A percentile compares a stretch with the other conserved stretches of the same genome.
phyloP scores from a whole-genome alignment of 2,329 filamentous ascomycete species.

The Meredithiella fracta region DNA sequence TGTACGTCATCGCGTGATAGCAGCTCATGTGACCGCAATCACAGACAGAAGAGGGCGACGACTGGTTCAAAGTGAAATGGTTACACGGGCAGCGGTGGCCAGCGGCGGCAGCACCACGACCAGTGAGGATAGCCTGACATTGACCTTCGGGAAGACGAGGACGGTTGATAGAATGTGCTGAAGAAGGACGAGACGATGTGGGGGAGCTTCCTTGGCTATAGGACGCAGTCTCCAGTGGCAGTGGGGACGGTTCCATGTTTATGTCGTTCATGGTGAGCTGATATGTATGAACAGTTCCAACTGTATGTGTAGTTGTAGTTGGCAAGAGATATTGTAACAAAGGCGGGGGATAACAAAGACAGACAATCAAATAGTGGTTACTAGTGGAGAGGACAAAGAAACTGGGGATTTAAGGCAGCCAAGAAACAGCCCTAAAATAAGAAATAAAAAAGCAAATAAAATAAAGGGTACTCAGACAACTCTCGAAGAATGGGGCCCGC shows the following conservation, averaged over 20 bases:
- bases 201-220: not conserved
- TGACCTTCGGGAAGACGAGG: conserved; percentile 36
- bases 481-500: too few relatives aligned
- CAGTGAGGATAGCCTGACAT: conserved; percentile 41
- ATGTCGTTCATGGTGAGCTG: not conserved
- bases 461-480: too few relatives aligned
- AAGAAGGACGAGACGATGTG: conserved; percentile 16
- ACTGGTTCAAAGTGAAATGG: conserved; percentile 36
- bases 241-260: conserved; percentile 12
- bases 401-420: too few relatives aligned
- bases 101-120: conserved; percentile 32
- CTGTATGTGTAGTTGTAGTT: not conserved
- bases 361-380: too few relatives aligned
- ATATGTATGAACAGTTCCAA: not conserved
- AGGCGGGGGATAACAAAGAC: too few relatives aligned
- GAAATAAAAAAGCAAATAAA: too few relatives aligned
- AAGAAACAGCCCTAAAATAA: too few relatives aligned
- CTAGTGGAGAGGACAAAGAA: too few relatives aligned
- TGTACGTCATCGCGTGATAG: conserved; percentile 36
- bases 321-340: not conserved
- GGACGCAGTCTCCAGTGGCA: conserved; percentile 3
- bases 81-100: conserved; percentile 43
- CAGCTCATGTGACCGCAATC: conserved; percentile 45
- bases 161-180: conserved; percentile 16
- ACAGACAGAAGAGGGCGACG: conserved; percentile 37